These are phyloP conservation scores for Mycena chlorophos DNA, from an alignment of 768 basidiomycete species.

Conservation along the genomic window DNA sequence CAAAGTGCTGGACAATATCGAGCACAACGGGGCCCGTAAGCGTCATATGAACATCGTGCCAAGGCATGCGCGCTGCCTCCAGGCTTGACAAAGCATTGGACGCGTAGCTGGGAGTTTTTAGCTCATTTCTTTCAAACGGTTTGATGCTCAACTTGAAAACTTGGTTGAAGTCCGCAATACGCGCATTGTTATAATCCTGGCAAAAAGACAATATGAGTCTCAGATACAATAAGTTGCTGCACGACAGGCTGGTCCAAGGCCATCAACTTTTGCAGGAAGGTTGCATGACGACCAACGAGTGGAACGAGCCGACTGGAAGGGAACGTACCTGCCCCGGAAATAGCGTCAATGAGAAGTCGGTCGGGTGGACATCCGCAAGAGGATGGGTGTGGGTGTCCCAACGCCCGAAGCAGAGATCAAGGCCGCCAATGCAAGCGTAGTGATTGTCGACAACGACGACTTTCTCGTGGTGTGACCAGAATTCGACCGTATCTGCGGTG, in stretches of 20 bases:
- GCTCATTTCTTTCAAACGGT: no score
- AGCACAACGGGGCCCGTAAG: constrained; percentile 79
- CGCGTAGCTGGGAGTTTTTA: no score
- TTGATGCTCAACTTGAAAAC: no score
- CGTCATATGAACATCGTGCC: constrained; percentile 97
- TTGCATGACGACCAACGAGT: not conserved
- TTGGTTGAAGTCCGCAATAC: constrained; percentile 80
- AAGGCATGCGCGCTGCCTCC: constrained; percentile 82
- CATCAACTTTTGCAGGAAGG: no score
- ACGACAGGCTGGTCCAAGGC: no score
- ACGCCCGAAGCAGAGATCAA: constrained; percentile 95
- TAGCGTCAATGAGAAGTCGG: constrained; percentile 75
- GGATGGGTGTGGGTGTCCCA: constrained; percentile 95
- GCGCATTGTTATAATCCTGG: constrained; percentile 91
- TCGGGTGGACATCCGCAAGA: constrained; percentile 89
- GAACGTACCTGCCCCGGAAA: constrained; percentile 64
- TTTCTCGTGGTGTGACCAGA: constrained; percentile 95
- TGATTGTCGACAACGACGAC: constrained; percentile 88
- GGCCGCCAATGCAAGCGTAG: constrained; percentile 84
- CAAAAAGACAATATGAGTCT: no score
- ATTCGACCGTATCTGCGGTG: constrained; percentile 69
- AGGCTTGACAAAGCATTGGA: constrained; percentile 67
- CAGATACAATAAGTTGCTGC: not conserved
- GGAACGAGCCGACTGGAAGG: constrained; percentile 24
- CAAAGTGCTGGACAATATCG: constrained; percentile 91